phyloP scores from a whole-genome alignment of 2,329 filamentous ascomycete species.

The Aspergillus clavatus region DNA sequence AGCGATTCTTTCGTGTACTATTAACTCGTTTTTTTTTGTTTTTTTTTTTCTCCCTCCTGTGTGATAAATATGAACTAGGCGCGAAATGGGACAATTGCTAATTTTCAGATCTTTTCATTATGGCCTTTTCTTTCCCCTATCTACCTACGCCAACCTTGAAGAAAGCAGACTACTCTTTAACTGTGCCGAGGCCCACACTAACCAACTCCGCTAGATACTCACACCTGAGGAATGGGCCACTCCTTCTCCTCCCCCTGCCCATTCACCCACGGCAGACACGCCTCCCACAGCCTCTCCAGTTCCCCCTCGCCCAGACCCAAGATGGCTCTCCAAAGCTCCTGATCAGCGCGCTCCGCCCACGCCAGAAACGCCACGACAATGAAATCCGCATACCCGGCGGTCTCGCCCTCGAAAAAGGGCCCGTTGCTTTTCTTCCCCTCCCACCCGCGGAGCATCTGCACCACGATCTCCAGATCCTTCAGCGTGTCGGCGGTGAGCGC shows the following conservation, averaged over 20 bases:
- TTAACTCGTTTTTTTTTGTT: constrained; percentile 20
- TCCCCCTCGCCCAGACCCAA: constrained; percentile 25
- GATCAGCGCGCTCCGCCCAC: constrained; percentile 23
- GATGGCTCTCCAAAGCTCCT: constrained; percentile 20
- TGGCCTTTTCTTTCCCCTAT: too few species aligned
- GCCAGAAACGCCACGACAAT: constrained; percentile 21
- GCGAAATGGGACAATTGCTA: constrained; percentile 5
- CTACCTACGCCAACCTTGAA: too few species aligned
- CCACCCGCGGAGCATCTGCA: constrained; percentile 25
- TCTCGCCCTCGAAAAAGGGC: constrained; percentile 32
- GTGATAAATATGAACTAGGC: constrained; percentile 15
- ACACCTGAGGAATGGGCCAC: constrained; percentile 21
- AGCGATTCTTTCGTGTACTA: constrained; percentile 26
- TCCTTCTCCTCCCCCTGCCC: constrained; percentile 33
- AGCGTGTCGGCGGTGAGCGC: constrained; percentile 16
- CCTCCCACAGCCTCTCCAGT: constrained; percentile 25
- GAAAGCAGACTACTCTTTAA: too few species aligned
- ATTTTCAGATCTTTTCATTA: too few species aligned
- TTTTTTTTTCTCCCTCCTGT: constrained; percentile 22
- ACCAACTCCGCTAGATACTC: constrained; percentile 1
- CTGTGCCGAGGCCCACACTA: too few species aligned
- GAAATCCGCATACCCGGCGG: constrained; percentile 29
- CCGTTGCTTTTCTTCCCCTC: constrained; percentile 30
- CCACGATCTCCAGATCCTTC: constrained; percentile 17
- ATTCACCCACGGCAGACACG: constrained; percentile 28